Conservation (phyloP, 345 rosid species). For the Eucalyptus curtisii region DNA sequence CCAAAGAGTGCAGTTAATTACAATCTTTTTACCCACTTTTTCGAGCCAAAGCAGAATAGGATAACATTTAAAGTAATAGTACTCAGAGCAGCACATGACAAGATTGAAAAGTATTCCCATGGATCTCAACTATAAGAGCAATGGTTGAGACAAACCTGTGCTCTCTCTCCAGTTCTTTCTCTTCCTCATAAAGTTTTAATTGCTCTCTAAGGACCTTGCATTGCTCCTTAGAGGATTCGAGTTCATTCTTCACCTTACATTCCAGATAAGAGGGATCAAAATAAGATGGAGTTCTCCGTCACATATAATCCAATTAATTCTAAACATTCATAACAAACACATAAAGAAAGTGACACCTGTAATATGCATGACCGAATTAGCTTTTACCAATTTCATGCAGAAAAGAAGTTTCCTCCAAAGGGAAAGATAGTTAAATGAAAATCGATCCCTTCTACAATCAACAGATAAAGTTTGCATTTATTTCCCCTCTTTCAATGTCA, state of each 20-base stretch:
- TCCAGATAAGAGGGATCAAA: not conserved
- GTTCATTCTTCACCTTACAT: constrained; percentile 42
- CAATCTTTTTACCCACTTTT: not conserved
- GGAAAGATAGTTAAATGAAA: not conserved
- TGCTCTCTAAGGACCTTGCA: constrained; percentile 33
- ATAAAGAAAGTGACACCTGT: not conserved
- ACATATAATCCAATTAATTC: not conserved
- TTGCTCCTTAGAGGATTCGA: constrained; percentile 45
- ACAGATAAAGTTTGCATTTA: not conserved
- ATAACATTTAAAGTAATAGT: not conserved
- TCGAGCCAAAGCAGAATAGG: not conserved
- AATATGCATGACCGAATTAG: not conserved
- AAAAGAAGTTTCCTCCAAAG: not conserved
- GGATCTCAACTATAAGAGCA: not conserved
- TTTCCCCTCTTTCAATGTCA: not conserved
- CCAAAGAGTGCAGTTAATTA: not conserved
- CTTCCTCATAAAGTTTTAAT: constrained; percentile 28
- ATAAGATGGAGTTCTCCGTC: not conserved
- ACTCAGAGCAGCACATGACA: not conserved
- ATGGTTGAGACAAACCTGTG: constrained; percentile 38
- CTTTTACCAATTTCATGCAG: not conserved
- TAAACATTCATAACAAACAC: not conserved
- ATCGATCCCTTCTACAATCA: not conserved
- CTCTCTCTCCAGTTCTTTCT: constrained; percentile 24
- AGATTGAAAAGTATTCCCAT: not conserved